Evolutionary conservation across 345 rosid genomes (phyloP).

Genomic region (Kandelia obovata): DNA sequence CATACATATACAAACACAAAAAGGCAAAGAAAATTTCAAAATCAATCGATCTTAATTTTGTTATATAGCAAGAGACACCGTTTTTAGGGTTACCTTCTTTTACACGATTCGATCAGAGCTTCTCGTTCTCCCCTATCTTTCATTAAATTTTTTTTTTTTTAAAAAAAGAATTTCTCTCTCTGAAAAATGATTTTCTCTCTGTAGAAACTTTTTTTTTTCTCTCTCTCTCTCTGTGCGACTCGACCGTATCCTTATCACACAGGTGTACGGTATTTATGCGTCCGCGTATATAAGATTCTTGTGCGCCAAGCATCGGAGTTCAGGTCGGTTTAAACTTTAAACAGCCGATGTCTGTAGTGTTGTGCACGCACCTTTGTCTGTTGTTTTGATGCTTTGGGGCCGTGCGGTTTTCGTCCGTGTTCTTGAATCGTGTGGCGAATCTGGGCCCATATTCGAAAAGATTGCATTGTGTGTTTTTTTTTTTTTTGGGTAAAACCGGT

Average conservation of each 20-base stretch:
- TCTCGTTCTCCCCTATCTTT: constrained; percentile 12
- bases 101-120: constrained; percentile 13
- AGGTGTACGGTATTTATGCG: constrained; percentile 31
- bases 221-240: constrained; percentile 8
- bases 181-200: constrained; percentile 16
- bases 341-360: neutral
- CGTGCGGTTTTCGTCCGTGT: neutral
- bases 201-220: neutral
- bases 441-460: neutral
- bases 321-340: neutral
- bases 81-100: neutral
- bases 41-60: neutral
- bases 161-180: constrained; percentile 20
- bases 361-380: neutral
- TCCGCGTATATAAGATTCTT: constrained; percentile 17
- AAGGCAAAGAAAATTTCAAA: neutral
- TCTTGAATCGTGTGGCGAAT: constrained; percentile 8
- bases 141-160: neutral
- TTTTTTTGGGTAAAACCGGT: neutral
- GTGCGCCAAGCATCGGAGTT: constrained; percentile 9
- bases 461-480: neutral
- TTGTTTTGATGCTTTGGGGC: neutral
- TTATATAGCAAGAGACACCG: neutral
- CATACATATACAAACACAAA: neutral
- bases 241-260: constrained; percentile 26